phyloP scores from a whole-genome alignment of 129 eudicot genomes.

The Centrapalus pauciflorus region DNA sequence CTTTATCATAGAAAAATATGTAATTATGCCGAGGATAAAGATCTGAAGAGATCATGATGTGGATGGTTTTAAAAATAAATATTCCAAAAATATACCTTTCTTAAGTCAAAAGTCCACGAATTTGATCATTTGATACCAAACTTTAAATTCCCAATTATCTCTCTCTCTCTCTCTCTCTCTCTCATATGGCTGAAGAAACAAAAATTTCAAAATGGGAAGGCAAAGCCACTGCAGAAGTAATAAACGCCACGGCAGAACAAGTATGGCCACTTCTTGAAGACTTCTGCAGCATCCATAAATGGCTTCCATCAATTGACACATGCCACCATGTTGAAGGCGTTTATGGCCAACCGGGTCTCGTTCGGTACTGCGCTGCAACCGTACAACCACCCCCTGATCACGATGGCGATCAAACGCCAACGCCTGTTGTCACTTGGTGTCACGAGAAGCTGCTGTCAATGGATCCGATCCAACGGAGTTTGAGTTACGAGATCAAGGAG shows the following conservation, averaged over 20 bases:
- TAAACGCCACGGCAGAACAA: conserved; percentile 27
- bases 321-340: conserved; percentile 48
- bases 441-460: conserved; percentile 40
- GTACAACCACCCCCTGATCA: conserved; percentile 1
- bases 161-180: too few species aligned
- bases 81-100: too few species aligned
- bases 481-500: conserved; percentile 46
- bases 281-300: conserved; percentile 56
- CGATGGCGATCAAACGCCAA: neutral
- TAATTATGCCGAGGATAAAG: too few species aligned
- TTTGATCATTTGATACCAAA: too few species aligned
- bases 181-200: too few species aligned
- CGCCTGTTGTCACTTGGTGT: conserved; percentile 35
- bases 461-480: conserved; percentile 26
- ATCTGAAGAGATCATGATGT: too few species aligned
- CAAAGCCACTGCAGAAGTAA: conserved; percentile 34
- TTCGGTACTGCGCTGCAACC: conserved; percentile 53
- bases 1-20: too few species aligned
- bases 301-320: conserved; percentile 53
- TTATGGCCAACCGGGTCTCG: conserved; percentile 42
- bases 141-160: too few species aligned
- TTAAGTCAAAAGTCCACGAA: too few species aligned
- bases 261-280: conserved; percentile 69
- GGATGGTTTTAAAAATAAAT: too few species aligned
- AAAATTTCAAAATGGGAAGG: conserved; percentile 38